A percentile compares a stretch with the other conserved stretches of the same genome.
These are phyloP conservation scores for Maudiozyma saulgeensis DNA, from an alignment of 805 yeast species.

Conservation along the genomic window DNA sequence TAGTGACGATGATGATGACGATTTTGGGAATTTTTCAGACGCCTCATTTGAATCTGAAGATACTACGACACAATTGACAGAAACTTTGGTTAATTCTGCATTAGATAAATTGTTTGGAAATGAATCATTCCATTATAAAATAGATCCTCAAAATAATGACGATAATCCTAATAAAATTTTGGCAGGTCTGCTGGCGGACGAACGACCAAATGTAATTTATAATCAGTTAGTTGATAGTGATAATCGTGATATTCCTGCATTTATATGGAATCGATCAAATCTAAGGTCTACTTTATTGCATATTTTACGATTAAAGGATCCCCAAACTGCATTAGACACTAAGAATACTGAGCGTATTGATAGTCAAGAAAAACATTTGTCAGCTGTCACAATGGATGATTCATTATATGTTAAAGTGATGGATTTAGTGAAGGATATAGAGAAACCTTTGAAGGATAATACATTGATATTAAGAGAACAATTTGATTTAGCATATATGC, in stretches of 20 bases:
- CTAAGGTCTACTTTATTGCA: conserved; percentile 19
- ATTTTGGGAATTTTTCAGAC: conserved; percentile 30
- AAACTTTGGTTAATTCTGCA: conserved; percentile 1
- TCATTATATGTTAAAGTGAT: conserved; percentile 10
- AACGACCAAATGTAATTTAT: conserved; percentile 25
- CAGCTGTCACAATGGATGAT: conserved; percentile 11
- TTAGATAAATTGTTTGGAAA: conserved; percentile 4
- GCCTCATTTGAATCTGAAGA: conserved; percentile 19
- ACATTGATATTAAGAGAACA: conserved; percentile 12
- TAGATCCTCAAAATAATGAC: neutral
- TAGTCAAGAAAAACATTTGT: neutral
- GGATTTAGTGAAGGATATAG: conserved; percentile 1
- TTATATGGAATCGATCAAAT: conserved; percentile 23
- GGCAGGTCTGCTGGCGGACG: conserved; percentile 15
- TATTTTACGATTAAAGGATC: conserved; percentile 15
- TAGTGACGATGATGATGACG: conserved; percentile 22
- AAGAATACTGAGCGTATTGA: neutral
- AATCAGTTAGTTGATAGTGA: conserved; percentile 21
- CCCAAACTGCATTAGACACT: neutral
- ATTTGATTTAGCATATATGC: conserved; percentile 13
- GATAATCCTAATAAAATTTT: conserved; percentile 1
- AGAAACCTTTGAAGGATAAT: neutral
- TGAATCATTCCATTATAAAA: neutral
- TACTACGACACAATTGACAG: neutral
- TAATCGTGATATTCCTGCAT: conserved; percentile 15